Base-by-base conservation (phyloP, 768 basidiomycete species). In the Pulveroboletus ravenelii region DNA sequence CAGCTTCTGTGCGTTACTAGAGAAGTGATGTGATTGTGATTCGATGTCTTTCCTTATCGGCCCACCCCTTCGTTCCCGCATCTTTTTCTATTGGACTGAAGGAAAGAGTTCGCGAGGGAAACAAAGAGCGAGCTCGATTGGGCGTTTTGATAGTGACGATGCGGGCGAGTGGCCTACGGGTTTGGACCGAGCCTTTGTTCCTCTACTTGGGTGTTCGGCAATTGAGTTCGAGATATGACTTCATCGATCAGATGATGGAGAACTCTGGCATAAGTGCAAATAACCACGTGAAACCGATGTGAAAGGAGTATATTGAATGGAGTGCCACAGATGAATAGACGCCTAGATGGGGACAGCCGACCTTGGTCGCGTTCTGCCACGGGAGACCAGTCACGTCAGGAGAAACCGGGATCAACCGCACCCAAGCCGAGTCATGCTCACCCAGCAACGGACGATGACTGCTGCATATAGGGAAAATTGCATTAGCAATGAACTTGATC, bases 1-100 rank as follows among this genome's bases (percentile, higher is more conserved):
- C 20, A 23, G 20, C 59, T 62, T 60, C 58, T 45, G 13, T 30
- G 36, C 18, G 14, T 44, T 40, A 41, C 57, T 38, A 15, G 48
- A 59, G 50, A 50, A 27, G 41, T 23, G 50, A 30, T 45, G n/a
- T 59, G 63, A 59, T 53, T 45, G n/a, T 59, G 63, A 59, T 53
- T 50, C 48, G 29, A 61, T 50, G 6, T 4, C 5, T 27, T 27
- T 30, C 36, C 52, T 53, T 57, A 62, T 63, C 58, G 51, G 23
- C 41, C 31, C 6, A 27, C 6, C 25, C 25, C 25, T 27, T 27
- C 42, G 5, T 39, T 40, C 47, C 38, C 34, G 34, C n/a, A 10
- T 31, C 8, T 27, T 27, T 27, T 6, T 27, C 6, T 23, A 15
- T 29, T 35, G 6, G 38, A 44, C 32, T 0, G 27, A 34, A 37